A percentile compares a stretch with the other conserved stretches of the same genome.
Conservation (phyloP, 306 rosid species). For the Myrica gale region DNA sequence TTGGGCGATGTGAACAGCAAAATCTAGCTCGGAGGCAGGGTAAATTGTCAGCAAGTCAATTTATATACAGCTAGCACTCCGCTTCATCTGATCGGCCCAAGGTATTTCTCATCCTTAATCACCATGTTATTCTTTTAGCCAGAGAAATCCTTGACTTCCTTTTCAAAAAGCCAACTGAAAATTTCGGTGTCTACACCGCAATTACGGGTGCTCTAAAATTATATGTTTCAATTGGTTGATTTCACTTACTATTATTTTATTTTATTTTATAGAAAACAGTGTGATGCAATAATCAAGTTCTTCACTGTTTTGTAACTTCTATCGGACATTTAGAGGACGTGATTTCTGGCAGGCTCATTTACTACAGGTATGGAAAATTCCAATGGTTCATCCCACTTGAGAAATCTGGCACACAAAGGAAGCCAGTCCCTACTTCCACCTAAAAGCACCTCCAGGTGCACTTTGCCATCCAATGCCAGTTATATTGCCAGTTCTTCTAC, state of each 20-base stretch:
- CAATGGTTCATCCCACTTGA: slow-evolving; percentile 16
- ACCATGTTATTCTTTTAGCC: background rate
- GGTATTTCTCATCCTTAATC: background rate
- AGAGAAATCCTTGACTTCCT: background rate
- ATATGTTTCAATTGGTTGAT: background rate
- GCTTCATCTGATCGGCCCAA: background rate
- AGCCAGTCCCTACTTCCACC: slow-evolving; percentile 31
- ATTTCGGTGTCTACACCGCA: background rate
- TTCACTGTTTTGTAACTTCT: background rate
- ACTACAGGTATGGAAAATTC: slow-evolving; percentile 28
- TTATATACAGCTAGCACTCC: background rate
- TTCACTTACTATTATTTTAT: background rate
- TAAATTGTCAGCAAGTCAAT: background rate
- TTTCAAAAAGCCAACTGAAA: background rate
- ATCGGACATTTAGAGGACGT: no score
- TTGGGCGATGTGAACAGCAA: background rate
- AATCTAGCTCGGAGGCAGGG: background rate
- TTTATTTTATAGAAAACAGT: no score
- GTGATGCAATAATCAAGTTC: background rate
- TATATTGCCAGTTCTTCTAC: background rate
- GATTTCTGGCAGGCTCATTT: background rate
- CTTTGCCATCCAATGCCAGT: slow-evolving; percentile 9
- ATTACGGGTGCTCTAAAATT: background rate
- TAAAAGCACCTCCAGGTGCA: slow-evolving; percentile 18
- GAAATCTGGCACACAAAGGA: slow-evolving; percentile 25